phyloP scores from a whole-genome alignment of 139 green algal species.

The Micromonas pusilla region DNA sequence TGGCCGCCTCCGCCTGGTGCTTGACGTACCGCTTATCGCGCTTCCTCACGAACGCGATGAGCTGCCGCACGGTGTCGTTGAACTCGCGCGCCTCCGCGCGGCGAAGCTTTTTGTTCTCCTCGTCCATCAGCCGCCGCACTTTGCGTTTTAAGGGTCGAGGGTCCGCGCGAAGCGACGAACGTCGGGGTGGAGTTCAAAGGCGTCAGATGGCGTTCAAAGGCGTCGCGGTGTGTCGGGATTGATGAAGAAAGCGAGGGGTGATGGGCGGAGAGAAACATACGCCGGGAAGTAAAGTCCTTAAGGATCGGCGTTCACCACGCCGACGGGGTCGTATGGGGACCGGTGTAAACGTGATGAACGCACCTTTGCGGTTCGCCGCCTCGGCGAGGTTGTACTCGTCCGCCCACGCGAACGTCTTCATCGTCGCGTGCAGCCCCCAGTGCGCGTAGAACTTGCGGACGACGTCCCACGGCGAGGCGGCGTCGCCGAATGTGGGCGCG shows the following conservation, averaged over 20 bases:
- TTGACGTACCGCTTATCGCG: not conserved
- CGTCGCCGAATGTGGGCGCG: not conserved
- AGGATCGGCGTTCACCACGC: no score
- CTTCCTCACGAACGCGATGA: not conserved
- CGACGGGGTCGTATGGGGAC: no score
- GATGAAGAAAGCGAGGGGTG: no score
- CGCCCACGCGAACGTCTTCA: not conserved
- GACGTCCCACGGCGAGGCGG: not conserved
- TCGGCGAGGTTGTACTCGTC: not conserved
- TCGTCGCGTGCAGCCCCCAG: not conserved
- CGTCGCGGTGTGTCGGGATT: no score
- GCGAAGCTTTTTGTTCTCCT: slow-evolving; percentile 8
- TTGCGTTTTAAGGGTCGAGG: no score
- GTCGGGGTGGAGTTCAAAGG: no score
- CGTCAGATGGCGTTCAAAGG: no score
- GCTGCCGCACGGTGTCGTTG: not conserved
- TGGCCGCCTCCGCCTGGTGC: not conserved
- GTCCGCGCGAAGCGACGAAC: no score
- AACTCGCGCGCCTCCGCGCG: not conserved
- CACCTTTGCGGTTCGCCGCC: not conserved
- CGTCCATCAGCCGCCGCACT: not conserved
- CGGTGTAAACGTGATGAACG: no score
- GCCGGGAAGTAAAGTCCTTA: no score
- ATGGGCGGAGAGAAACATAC: no score
- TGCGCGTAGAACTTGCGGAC: not conserved